Conservation (phyloP, 257 asterid genomes). For the Solanum chmielewskii region DNA sequence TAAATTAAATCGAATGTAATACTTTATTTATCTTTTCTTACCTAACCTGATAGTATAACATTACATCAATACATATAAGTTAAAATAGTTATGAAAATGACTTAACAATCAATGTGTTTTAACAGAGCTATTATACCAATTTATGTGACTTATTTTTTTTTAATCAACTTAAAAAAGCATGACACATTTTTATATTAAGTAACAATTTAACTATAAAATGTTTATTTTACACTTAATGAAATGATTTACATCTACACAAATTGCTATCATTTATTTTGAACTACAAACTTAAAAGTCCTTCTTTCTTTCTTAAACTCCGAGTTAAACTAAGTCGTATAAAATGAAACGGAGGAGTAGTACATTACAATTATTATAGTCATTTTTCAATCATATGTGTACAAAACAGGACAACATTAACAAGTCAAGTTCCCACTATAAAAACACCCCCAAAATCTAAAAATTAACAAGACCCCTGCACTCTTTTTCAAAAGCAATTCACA, state of each 20-base stretch:
- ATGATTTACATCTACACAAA: accelerated
- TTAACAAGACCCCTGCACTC: background rate
- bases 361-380: background rate
- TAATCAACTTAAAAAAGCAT: accelerated
- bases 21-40: background rate
- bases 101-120: background rate
- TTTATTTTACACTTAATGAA: no score
- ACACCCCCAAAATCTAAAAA: background rate
- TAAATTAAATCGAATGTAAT: no score
- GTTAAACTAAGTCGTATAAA: accelerated
- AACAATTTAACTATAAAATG: no score
- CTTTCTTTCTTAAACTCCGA: no score
- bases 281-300: no score
- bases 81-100: background rate
- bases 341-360: background rate
- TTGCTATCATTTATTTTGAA: no score
- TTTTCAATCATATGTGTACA: background rate
- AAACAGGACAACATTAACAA: background rate
- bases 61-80: background rate
- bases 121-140: background rate
- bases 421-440: background rate
- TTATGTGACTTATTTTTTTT: no score
- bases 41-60: background rate
- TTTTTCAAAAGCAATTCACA: background rate
- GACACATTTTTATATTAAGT: no score